Base-by-base conservation (phyloP, 1,284 basidiomycete genomes). In the Ceratobasidium sp. region DNA sequence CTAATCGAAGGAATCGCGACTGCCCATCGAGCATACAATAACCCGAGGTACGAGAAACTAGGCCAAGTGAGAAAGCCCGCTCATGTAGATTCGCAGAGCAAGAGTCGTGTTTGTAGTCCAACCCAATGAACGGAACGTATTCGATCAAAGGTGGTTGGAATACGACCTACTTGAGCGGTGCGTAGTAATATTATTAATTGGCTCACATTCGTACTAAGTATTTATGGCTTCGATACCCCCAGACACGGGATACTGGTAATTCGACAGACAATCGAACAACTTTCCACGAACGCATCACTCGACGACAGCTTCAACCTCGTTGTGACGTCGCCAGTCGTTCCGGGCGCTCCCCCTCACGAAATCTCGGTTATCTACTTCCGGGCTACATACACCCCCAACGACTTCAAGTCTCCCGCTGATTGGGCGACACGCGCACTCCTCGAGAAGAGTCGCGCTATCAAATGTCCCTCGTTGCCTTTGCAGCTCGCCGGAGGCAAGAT, bases 401-500 rank as follows among this genome's bases (percentile, higher is more conserved):
- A 98, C 81, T 96, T 93, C 82, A 86, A 88, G 0, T 86, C 88
- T 0, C 80, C 85, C 0, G 61, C 81, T 2, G 83, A 89, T 27
- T 98, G 94, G 85, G 81, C 84, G 2, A 92, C 89, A 1, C 90
- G 96, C 1, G 87, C 92, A 78, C 82, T 88, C 16, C 85, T 98
- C 29, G 95, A 98, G 80, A 84, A 88, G 34, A 92, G 91, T 16
- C 83, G 82, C 46, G 95, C 98, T 0, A 96, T 98, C 85, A 98
- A 98, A 79, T 99, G 96, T 79, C 97, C 97, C 0, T 90, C 89
- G 0, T 88, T 98, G 77, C 90, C 93, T 0, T 86, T 98, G 3
- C 98, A 99, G 80, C 89, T 99, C 2, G 95, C 96, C 0, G 98
- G 97, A 0, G 92, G 93, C 0, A 99, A 99, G 84, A 98, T 98